These are phyloP conservation scores for Arachnomyces sp. DNA, from an alignment of 2,329 filamentous ascomycete species.

Conservation along the genomic window DNA sequence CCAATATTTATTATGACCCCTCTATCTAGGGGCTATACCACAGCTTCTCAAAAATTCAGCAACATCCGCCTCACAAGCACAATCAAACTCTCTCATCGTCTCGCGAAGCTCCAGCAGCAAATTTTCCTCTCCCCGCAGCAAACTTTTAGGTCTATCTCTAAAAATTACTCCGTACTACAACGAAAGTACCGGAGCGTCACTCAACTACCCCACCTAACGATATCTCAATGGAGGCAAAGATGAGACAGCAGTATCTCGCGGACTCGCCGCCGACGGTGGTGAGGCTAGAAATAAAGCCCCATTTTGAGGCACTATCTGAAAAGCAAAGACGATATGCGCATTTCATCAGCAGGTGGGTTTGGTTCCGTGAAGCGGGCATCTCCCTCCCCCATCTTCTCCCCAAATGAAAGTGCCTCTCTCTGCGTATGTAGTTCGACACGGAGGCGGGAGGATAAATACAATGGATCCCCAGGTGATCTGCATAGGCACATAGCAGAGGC, in stretches of 20 bases:
- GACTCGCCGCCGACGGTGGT: constrained; percentile 87
- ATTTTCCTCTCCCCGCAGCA: constrained; percentile 11
- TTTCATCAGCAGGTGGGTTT: constrained; percentile 66
- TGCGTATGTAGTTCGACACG: too few species aligned
- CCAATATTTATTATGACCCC: constrained; percentile 10
- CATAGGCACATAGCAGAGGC: constrained; percentile 2
- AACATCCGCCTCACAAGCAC: not conserved
- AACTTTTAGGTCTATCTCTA: too few species aligned
- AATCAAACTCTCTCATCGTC: constrained; percentile 8
- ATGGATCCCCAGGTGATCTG: too few species aligned
- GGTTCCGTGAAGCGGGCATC: too few species aligned
- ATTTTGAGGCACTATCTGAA: constrained; percentile 62
- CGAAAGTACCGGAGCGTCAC: constrained; percentile 8
- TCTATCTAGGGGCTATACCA: constrained; percentile 9
- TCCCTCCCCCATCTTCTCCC: too few species aligned
- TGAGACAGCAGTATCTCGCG: constrained; percentile 66
- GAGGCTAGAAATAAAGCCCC: constrained; percentile 79
- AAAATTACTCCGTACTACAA: too few species aligned
- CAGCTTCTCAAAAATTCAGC: constrained; percentile 1
- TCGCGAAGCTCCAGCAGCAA: constrained; percentile 19
- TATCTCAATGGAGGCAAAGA: constrained; percentile 32
- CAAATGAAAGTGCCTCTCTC: not conserved
- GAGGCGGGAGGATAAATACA: too few species aligned
- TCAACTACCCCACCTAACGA: constrained; percentile 9
- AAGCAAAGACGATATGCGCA: constrained; percentile 86